Evolutionary conservation across 352 stramenopile genomes (phyloP).

Genomic region (Phytophthora idaei): DNA sequence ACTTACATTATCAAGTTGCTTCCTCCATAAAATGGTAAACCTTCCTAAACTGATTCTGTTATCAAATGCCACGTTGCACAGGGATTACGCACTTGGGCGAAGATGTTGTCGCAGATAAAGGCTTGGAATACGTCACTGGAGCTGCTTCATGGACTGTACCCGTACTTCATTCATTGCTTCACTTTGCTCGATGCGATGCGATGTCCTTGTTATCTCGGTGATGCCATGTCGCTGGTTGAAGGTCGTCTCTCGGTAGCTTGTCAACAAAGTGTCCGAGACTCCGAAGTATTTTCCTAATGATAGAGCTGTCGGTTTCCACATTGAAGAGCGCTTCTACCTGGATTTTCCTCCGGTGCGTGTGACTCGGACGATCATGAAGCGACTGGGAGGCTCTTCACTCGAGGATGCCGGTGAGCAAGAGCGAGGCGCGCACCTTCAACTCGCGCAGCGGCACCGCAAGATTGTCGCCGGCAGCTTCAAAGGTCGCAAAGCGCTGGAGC

Average conservation of each 20-base stretch:
- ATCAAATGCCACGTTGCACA: neutral
- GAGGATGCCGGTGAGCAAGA: slow-evolving; percentile 37
- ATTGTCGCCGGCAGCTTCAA: slow-evolving; percentile 61
- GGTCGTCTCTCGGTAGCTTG: neutral
- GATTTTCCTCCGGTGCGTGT: slow-evolving; percentile 22
- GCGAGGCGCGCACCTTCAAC: slow-evolving; percentile 62
- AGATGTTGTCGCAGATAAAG: slow-evolving; percentile 12
- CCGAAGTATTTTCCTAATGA: slow-evolving; percentile 7
- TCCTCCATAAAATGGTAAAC: neutral
- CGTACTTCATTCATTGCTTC: neutral
- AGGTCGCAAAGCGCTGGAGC: slow-evolving; percentile 45
- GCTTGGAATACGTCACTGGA: neutral
- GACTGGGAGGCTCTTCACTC: slow-evolving; percentile 13
- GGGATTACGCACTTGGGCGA: slow-evolving; percentile 19
- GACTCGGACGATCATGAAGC: slow-evolving; percentile 30
- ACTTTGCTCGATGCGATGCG: slow-evolving; percentile 14
- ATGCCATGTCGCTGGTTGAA: slow-evolving; percentile 23
- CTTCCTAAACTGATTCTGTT: neutral
- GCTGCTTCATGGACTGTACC: too few relatives aligned
- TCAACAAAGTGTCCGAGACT: neutral
- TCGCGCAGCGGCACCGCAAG: slow-evolving; percentile 71
- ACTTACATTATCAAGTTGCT: neutral
- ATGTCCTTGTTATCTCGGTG: slow-evolving; percentile 4
- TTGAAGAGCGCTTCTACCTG: slow-evolving; percentile 7
- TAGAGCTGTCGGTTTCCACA: slow-evolving; percentile 11